phyloP scores from a whole-genome alignment of 2,329 filamentous ascomycete species.

The Fusarium hainanense region DNA sequence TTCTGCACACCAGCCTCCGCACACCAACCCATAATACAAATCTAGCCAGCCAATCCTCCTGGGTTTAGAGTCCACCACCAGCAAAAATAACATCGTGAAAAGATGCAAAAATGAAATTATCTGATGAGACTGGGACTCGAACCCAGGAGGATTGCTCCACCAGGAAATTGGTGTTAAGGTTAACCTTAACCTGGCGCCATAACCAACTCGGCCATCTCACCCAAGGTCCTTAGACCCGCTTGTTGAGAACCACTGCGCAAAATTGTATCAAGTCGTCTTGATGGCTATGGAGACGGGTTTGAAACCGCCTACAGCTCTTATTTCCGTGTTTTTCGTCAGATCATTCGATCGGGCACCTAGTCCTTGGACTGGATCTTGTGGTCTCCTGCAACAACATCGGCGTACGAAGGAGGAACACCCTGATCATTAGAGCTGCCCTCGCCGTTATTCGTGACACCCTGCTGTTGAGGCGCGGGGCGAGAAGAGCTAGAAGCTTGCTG shows the following conservation, averaged over 20 bases:
- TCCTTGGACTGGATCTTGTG: constrained; percentile 80
- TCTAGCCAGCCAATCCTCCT: background rate
- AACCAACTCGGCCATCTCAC: constrained; percentile 47
- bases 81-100: constrained; percentile 11
- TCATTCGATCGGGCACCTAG: constrained; percentile 29
- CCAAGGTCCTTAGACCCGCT: constrained; percentile 33
- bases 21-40: background rate
- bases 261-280: constrained; percentile 13
- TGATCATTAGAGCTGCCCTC: constrained; percentile 55
- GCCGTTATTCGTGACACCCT: constrained; percentile 51
- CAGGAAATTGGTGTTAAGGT: constrained; percentile 42
- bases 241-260: constrained; percentile 18
- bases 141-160: constrained; percentile 46
- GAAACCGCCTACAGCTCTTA: background rate
- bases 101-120: constrained; percentile 27
- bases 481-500: constrained; percentile 43
- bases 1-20: too few species aligned
- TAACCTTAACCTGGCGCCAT: constrained; percentile 45
- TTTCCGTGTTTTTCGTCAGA: background rate
- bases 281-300: background rate
- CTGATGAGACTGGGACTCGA: constrained; percentile 45
- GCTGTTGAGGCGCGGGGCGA: constrained; percentile 47
- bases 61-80: background rate
- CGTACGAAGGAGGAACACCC: constrained; percentile 82
- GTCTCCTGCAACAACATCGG: constrained; percentile 89